Evolutionary conservation across 768 basidiomycete genomes (phyloP).

Genomic region (Cubamyces sp.): DNA sequence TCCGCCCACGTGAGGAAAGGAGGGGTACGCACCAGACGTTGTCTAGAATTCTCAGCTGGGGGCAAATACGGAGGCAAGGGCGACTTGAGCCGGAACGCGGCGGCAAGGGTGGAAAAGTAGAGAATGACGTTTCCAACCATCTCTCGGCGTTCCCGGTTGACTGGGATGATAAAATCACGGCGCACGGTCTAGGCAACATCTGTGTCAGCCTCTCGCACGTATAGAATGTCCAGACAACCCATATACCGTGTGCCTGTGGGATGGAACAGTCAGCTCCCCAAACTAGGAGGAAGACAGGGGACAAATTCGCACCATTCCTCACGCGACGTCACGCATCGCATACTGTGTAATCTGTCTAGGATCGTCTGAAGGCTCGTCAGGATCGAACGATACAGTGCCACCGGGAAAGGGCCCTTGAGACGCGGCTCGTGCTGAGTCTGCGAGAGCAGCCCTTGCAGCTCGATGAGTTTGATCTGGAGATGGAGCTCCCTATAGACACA

Average conservation of each 20-base stretch:
- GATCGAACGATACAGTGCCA: slow-evolving; percentile 80
- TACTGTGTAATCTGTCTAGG: slow-evolving; percentile 88
- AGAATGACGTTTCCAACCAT: slow-evolving; percentile 96
- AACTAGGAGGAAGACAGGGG: slow-evolving; percentile 13
- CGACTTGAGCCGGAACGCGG: slow-evolving; percentile 82
- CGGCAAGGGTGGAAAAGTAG: slow-evolving; percentile 79
- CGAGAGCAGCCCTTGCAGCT: slow-evolving; percentile 80
- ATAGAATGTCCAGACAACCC: not conserved
- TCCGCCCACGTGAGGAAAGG: not conserved
- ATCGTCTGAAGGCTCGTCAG: slow-evolving; percentile 84
- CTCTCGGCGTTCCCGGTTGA: slow-evolving; percentile 86
- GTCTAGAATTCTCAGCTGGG: slow-evolving; percentile 84
- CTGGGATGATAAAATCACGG: slow-evolving; percentile 87
- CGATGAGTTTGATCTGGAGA: slow-evolving; percentile 87
- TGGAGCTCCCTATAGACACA: slow-evolving; percentile 79
- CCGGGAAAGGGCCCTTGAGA: slow-evolving; percentile 94
- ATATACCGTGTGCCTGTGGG: slow-evolving; percentile 71
- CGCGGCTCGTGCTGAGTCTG: slow-evolving; percentile 94
- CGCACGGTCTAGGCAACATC: slow-evolving; percentile 65
- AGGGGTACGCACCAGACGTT: slow-evolving; percentile 60
- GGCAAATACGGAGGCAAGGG: slow-evolving; percentile 97
- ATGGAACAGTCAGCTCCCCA: slow-evolving; percentile 9
- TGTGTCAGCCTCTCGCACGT: not conserved
- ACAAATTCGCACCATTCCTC: slow-evolving; percentile 78
- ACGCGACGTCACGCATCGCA: slow-evolving; percentile 95